phyloP scores from a whole-genome alignment of 1,139 yeast genomes.

The Debaryomyces subglobosus region DNA sequence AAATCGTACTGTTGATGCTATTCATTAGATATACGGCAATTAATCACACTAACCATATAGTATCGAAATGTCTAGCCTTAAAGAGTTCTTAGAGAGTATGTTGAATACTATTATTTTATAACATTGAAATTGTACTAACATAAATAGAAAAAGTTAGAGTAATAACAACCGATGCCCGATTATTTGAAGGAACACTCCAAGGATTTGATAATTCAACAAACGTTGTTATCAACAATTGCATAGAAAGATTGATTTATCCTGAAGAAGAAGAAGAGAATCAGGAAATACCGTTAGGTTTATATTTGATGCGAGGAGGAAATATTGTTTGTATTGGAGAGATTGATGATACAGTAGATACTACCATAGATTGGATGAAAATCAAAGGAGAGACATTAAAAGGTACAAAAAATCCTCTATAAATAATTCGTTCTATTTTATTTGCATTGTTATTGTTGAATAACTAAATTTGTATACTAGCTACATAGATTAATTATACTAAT shows the following conservation, averaged over 20 bases:
- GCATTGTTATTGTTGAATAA: not conserved
- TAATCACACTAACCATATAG: not conserved
- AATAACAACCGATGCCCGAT: constrained; percentile 82
- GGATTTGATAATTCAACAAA: constrained; percentile 87
- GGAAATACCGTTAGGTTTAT: constrained; percentile 57
- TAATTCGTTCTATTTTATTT: not conserved
- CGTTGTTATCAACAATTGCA: constrained; percentile 62
- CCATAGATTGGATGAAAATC: constrained; percentile 61
- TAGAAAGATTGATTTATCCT: constrained; percentile 52
- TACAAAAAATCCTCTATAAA: constrained; percentile 45
- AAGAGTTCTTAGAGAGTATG: constrained; percentile 43
- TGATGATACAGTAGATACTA: constrained; percentile 52
- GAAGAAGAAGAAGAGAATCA: constrained; percentile 53
- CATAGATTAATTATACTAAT: not conserved
- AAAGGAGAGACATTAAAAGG: constrained; percentile 39
- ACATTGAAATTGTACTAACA: constrained; percentile 31
- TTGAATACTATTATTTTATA: constrained; percentile 12
- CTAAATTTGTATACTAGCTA: constrained; percentile 6
- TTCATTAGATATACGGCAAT: not conserved
- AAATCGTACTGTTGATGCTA: not conserved
- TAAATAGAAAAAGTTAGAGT: constrained; percentile 60
- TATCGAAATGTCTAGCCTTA: constrained; percentile 37
- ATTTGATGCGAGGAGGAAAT: constrained; percentile 78
- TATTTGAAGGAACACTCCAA: constrained; percentile 69
- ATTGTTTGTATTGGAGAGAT: constrained; percentile 78